A percentile compares a stretch with the other conserved stretches of the same genome.
These are phyloP conservation scores for Kickxella alabastrina DNA, from an alignment of 192 early-diverging fungal genomes.

Conservation along the genomic window DNA sequence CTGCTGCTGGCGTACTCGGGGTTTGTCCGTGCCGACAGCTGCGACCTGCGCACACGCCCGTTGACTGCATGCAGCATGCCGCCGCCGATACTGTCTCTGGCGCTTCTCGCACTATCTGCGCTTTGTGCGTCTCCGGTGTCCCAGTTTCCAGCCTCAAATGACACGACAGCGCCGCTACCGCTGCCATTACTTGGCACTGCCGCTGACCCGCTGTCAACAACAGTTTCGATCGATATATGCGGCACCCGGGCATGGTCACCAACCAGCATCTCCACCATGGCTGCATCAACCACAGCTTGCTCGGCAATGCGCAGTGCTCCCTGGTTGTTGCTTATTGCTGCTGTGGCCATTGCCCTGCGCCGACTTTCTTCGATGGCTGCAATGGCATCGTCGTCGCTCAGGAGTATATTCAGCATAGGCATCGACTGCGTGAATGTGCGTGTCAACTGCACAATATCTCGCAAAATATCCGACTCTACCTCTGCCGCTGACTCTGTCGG, in stretches of 20 bases:
- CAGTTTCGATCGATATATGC: no score
- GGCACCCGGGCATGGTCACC: no score
- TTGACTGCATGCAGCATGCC: constrained; percentile 5
- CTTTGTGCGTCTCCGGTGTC: no score
- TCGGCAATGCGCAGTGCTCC: constrained; percentile 2
- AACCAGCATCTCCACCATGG: no score
- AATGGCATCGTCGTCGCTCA: constrained; percentile 6
- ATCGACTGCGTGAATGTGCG: constrained; percentile 22
- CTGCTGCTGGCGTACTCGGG: constrained; percentile 9
- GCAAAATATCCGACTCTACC: neutral
- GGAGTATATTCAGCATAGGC: constrained; percentile 3
- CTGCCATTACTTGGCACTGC: no score
- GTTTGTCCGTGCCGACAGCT: constrained; percentile 11
- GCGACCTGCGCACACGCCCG: constrained; percentile 12
- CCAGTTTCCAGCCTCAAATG: no score
- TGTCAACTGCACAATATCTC: constrained; percentile 1
- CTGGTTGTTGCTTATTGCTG: constrained; percentile 4
- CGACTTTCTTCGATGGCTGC: constrained; percentile 15
- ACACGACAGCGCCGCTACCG: no score
- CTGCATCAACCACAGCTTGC: neutral
- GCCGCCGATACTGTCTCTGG: neutral
- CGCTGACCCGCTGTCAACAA: no score
- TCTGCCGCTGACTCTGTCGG: neutral
- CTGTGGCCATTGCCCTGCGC: neutral
- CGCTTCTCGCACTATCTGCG: no score